Evolutionary conservation across 2,329 filamentous ascomycete species (phyloP).

Genomic region (Trichoderma guizhouense): DNA sequence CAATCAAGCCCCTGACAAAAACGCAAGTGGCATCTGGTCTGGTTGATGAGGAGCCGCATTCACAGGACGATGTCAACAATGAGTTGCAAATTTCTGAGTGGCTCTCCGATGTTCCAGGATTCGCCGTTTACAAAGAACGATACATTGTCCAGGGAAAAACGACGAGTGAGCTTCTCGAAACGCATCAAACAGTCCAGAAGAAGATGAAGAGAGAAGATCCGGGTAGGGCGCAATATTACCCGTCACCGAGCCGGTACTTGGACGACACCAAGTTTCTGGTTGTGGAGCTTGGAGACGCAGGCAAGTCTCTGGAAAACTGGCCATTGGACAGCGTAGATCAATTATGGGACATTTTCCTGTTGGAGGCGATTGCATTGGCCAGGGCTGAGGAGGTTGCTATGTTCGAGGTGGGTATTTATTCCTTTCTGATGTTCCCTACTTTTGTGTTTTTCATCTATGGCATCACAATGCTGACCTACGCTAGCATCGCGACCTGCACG

Average conservation of each 20-base stretch:
- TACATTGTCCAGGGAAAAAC: constrained; percentile 58
- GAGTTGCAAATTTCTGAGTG: constrained; percentile 63
- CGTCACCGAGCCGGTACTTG: constrained; percentile 57
- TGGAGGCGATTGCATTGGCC: constrained; percentile 57
- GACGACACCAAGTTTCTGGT: constrained; percentile 58
- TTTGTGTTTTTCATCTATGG: neutral
- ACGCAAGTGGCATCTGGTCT: constrained; percentile 51
- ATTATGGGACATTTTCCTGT: constrained; percentile 62
- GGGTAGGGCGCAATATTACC: constrained; percentile 58
- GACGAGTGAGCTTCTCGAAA: constrained; percentile 52
- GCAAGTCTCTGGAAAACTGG: constrained; percentile 57
- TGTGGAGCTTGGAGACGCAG: constrained; percentile 62
- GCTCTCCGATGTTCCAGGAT: constrained; percentile 61
- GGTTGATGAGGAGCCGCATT: constrained; percentile 57
- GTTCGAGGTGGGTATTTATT: constrained; percentile 50
- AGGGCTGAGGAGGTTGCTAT: constrained; percentile 55
- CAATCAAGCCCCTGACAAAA: constrained; percentile 57
- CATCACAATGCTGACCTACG: constrained; percentile 18
- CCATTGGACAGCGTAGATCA: constrained; percentile 46
- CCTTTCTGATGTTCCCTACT: neutral
- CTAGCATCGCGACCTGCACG: constrained; percentile 63
- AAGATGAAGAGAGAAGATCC: constrained; percentile 54
- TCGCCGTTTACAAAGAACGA: constrained; percentile 63
- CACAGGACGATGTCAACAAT: constrained; percentile 52
- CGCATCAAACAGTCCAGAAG: constrained; percentile 57